Evolutionary conservation across 192 early-diverging fungal species (phyloP), one percentile per base, ranked within the genome.

Genomic region (Entrophospora sp.): DNA sequence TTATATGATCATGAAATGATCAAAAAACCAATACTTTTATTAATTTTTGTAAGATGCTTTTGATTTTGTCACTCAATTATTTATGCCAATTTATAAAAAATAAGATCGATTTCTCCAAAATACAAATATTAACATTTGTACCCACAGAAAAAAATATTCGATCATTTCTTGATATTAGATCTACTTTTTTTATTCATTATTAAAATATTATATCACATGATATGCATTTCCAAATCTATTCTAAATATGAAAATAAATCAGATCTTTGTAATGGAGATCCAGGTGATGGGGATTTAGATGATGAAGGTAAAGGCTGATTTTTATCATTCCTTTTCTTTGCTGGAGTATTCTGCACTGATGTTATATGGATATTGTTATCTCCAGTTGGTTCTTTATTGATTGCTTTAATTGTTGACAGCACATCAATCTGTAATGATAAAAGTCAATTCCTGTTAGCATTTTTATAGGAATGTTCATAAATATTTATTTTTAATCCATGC

Each of bases 281-380:
- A 48, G 18, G 18, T n/a, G 10, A 48, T 48, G 45, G 45, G 7
- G 45, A n/a, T 48, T 18, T 48, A 48, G 45, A 20, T 40, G 38
- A 40, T 40, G 38, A 40, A 48, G 10, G 7, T 48, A 48, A 48
- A 48, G 45, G 45, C 18, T 48, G 45, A 18, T 48, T 48, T 48
- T 48, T 40, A 40, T 40, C 38, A 18, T 48, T 18, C 18, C 18
- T 48, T 48, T 48, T 48, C 45, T 48, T 48, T 48, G 18, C 7
- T 48, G 45, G 45, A 28, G 53, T 56, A 34, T 56, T 18, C 5
- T 56, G 4, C 28, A 56, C 53, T 34, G 28, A 56, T 12, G 53
- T 56, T 56, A 56, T 56, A 56, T 56, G 25, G 28, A 56, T 7
- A 48, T 48, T 34, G 28, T 56, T 56, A 30, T 56, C 28, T n/a